Base-by-base conservation (phyloP, 345 rosid genomes). In the Citrus hindsii region DNA sequence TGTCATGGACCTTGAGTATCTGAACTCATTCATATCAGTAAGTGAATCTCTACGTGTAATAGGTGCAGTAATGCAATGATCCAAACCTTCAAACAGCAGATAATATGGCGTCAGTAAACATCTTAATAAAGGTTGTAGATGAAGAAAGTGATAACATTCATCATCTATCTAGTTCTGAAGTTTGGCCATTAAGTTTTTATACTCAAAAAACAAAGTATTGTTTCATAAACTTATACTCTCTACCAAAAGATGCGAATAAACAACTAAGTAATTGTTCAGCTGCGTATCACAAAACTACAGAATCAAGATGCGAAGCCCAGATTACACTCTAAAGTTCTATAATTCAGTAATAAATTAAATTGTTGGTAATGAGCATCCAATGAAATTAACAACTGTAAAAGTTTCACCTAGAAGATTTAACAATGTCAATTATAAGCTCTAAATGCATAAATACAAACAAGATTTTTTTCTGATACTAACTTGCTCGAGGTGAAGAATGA, bases 1-100 rank as follows among this genome's bases (percentile, higher is more conserved):
- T 8, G 89, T 89, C 90, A 92, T 72, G 55, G 99, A 94, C 84
- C 91, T 88, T 71, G 89, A 84, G 77, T 84, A 83, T 70, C 81
- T 73, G 55, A 88, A 80, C 75, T 87, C 89, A 59, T 82, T n/a
- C 35, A 82, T 89, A 80, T 88, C 87, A 28, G 85, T 58, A 22
- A 88, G 86, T 71, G 73, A 66, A 82, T 85, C 84, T 66, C 79
- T 75, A 46, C 1, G 73, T 28, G 84, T 40, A 77, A 56, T 77
- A 48, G 98, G 95, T 68, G 91, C 90, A 78, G 90, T 85, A 61
- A 24, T 82, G 82, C 87, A 80, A 81, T 91, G 92, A 82, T 86
- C 92, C 84, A 92, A 80, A 67, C 91, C 99, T 90, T 83, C 83
- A 86, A 83, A 83, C 69, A 87, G 71, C 80, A 85, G 75, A 81